These are phyloP conservation scores for Fusarium compactum DNA, from an alignment of 2,329 filamentous ascomycete genomes.

Conservation along the genomic window DNA sequence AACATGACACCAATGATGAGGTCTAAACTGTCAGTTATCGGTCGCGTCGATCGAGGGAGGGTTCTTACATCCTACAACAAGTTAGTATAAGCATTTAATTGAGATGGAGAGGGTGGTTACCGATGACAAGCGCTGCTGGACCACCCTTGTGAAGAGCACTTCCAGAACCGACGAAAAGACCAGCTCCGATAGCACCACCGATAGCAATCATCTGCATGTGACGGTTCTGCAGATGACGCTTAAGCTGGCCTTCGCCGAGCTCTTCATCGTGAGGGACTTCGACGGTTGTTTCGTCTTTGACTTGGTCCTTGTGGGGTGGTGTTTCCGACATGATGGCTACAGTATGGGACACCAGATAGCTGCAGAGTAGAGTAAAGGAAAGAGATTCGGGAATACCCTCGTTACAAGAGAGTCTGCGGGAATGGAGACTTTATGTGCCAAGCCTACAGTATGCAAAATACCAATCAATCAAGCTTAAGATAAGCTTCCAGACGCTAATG, in stretches of 20 bases:
- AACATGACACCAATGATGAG: constrained; percentile 42
- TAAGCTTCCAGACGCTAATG: constrained; percentile 26
- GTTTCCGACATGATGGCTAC: constrained; percentile 20
- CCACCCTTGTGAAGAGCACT: constrained; percentile 77
- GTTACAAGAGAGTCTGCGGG: background rate
- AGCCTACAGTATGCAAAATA: background rate
- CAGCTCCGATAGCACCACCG: constrained; percentile 70
- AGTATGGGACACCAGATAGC: too few relatives aligned
- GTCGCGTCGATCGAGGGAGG: background rate
- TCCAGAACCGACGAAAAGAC: constrained; percentile 88
- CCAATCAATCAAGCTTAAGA: constrained; percentile 29
- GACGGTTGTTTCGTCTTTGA: constrained; percentile 30
- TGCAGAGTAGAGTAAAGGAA: background rate
- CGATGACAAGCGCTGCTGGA: constrained; percentile 80
- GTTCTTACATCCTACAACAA: constrained; percentile 17
- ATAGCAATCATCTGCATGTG: constrained; percentile 99
- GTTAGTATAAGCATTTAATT: background rate
- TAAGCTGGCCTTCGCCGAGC: constrained; percentile 31
- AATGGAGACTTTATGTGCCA: constrained; percentile 21
- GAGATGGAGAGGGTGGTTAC: constrained; percentile 55
- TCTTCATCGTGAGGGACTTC: constrained; percentile 32
- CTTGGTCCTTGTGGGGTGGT: constrained; percentile 23
- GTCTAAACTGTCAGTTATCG: constrained; percentile 49
- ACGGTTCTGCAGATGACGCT: constrained; percentile 78
- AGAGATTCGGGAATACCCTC: background rate